Base-by-base conservation (phyloP, 2,329 filamentous ascomycete genomes). In the Arachnomyces sp. region DNA sequence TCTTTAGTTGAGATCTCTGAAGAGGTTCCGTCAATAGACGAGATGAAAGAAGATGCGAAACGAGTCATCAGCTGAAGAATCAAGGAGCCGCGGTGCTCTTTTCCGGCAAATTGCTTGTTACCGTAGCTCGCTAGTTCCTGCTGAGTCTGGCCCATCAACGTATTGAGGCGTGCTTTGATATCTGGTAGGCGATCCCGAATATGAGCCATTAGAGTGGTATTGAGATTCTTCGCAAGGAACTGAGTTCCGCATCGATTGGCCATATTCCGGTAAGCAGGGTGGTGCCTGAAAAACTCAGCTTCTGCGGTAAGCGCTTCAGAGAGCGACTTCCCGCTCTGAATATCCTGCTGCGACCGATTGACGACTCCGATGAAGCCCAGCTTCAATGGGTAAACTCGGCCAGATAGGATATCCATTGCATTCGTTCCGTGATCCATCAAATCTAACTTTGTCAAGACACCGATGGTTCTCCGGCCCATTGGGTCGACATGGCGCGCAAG, bases 401-500 rank as follows among this genome's bases (percentile, higher is more conserved):
- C 92, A 5, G 90, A 93, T n/a, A 98, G 74, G 52, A 98, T 98
- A 57, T 98, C 92, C 52, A 98, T 74, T 12, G 92, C 92, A 57
- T 98, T 96, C 42, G 92, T 98, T 47, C 92, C 92, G 58, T 98
- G 90, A 58, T 98, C 92, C 92, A 98, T 98, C 43, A 98, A 71
- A 61, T 98, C 92, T 49, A 98, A 72, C 68, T 98, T 98, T 45
- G 92, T 96, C 44, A 98, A 74, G 42, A 98, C 90, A 56, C 92
- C 92, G 58, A 98, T 96, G 14, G 92, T 98, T 60, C 92, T 79
- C 63, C 86, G 81, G 48, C 92, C 92, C 63, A 94, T 81, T 2
- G 92, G 84, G 64, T 98, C 92, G 40, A 98, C 92, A 78, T 98
- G 87, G 39, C 92, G 82, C 44, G 92, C 92, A 46, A 98, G 81